Conservation (phyloP, 768 basidiomycete genomes). For the Boletus reticuloceps region DNA sequence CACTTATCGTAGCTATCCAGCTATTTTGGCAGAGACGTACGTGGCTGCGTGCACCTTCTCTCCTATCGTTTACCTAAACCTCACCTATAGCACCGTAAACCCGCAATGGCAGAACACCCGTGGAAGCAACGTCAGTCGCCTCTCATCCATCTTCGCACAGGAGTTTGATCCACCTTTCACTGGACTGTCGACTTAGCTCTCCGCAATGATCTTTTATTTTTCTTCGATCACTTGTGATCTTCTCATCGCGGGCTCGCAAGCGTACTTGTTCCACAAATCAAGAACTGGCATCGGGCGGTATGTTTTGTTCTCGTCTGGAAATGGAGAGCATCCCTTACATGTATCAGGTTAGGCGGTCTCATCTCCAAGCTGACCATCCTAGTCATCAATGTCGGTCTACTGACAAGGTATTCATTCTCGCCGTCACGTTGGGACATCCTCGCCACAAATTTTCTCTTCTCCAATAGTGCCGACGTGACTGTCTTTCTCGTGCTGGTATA, state of each 20-base stretch:
- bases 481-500: slow-evolving; percentile 26
- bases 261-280: slow-evolving; percentile 32
- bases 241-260: slow-evolving; percentile 34
- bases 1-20: slow-evolving; percentile 15
- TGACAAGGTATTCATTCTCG: slow-evolving; percentile 29
- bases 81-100: slow-evolving; percentile 18
- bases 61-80: not conserved
- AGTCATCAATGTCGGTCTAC: slow-evolving; percentile 35
- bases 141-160: not conserved
- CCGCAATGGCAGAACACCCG: slow-evolving; percentile 34
- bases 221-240: slow-evolving; percentile 34
- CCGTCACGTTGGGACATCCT: not conserved
- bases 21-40: slow-evolving; percentile 34
- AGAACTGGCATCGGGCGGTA: slow-evolving; percentile 31
- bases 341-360: slow-evolving; percentile 28
- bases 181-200: slow-evolving; percentile 15
- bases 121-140: slow-evolving; percentile 28
- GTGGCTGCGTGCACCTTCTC: not conserved
- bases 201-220: slow-evolving; percentile 33
- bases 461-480: slow-evolving; percentile 27
- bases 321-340: not conserved
- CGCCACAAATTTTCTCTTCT: not conserved
- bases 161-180: not conserved
- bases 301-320: not conserved
- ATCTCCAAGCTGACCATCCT: slow-evolving; percentile 33